These are phyloP conservation scores for Blastomyces percursus DNA, from an alignment of 2,329 filamentous ascomycete species.

Conservation along the genomic window DNA sequence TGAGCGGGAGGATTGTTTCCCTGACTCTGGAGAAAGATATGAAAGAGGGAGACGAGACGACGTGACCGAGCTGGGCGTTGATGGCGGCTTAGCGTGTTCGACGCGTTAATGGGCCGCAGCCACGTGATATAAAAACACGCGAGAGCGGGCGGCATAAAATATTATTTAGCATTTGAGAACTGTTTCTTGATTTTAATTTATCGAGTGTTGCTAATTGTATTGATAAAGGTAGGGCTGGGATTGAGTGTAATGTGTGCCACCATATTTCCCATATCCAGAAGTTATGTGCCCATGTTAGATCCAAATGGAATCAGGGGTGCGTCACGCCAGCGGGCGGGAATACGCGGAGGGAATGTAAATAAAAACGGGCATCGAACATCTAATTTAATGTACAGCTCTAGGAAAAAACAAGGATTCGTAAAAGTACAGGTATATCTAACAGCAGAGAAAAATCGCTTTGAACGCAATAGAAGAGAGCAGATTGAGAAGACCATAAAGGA, in stretches of 20 bases:
- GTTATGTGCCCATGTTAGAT: not conserved
- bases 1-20: not conserved
- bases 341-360: not conserved
- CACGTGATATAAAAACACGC: conserved; percentile 1
- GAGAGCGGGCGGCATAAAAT: not conserved
- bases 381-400: not conserved
- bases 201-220: not conserved
- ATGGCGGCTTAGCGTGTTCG: conserved; percentile 19
- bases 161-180: not conserved
- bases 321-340: no score
- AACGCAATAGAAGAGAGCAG: not conserved
- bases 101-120: conserved; percentile 30
- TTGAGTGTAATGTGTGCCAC: not conserved
- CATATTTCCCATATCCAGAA: not conserved
- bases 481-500: not conserved
- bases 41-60: not conserved
- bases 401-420: not conserved
- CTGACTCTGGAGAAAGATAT: not conserved
- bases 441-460: not conserved
- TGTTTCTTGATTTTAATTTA: not conserved
- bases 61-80: not conserved
- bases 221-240: not conserved
- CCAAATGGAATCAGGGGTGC: not conserved
- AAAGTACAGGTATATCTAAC: not conserved
- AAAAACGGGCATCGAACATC: conserved; percentile 4